phyloP scores from a whole-genome alignment of 2,329 filamentous ascomycete species.

The Diaporthe destruens region DNA sequence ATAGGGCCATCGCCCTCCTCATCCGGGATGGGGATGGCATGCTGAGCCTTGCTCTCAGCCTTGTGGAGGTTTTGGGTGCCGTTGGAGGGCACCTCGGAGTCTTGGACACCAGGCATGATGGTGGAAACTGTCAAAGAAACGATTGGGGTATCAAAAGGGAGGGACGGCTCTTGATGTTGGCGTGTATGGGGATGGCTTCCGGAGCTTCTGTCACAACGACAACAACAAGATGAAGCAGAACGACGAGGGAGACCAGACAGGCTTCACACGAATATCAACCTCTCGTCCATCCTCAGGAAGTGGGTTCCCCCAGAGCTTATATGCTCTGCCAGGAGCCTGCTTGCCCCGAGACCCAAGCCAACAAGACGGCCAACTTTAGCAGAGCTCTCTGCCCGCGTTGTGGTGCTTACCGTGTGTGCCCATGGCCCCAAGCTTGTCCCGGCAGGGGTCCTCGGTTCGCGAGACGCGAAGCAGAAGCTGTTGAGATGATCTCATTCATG shows the following conservation, averaged over 20 bases:
- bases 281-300: background rate
- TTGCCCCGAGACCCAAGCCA: background rate
- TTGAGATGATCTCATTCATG: slow-evolving; percentile 37
- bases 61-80: slow-evolving; percentile 44
- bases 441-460: slow-evolving; percentile 17
- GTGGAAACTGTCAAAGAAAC: background rate
- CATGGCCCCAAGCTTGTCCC: background rate
- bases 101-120: slow-evolving; percentile 39
- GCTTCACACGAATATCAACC: slow-evolving; percentile 13
- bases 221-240: slow-evolving; percentile 33
- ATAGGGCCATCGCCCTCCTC: slow-evolving; percentile 65
- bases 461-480: slow-evolving; percentile 23
- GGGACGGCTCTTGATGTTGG: background rate
- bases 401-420: slow-evolving; percentile 16
- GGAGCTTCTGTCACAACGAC: slow-evolving; percentile 36
- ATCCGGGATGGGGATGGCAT: slow-evolving; percentile 56
- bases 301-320: slow-evolving; percentile 40
- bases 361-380: slow-evolving; percentile 9
- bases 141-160: slow-evolving; percentile 31
- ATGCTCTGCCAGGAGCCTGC: slow-evolving; percentile 33
- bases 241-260: slow-evolving; percentile 18
- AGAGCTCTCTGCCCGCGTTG: slow-evolving; percentile 31
- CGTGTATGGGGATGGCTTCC: slow-evolving; percentile 23
- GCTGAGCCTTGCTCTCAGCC: slow-evolving; percentile 43
- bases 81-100: slow-evolving; percentile 6